Base-by-base conservation (phyloP, 305 asterid genomes). In the Solanum hybrid region DNA sequence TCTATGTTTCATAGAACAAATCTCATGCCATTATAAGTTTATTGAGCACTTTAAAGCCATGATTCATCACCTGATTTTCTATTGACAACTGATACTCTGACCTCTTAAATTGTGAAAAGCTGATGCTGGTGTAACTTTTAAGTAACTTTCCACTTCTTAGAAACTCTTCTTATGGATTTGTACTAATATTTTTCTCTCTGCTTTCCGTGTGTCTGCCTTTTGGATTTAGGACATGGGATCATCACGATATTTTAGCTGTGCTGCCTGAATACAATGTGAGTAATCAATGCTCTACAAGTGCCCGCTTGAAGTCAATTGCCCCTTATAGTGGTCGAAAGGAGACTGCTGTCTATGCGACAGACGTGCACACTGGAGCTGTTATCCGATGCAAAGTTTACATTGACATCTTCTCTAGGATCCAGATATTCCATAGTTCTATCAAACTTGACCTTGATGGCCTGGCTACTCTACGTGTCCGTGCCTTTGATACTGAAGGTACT, bases 381-480 rank as follows among this genome's bases (percentile, higher is more conserved):
- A 95, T 97, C 86, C 96, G 99, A 73, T 97, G 99, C 94, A 97
- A 96, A 93, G 98, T 97, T 79, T 97, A 94, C 89, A 93, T 97
- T 8, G 99, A 97, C 91, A 91, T 71, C 27, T 92, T 97, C 86
- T 93, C 95, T 60, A 96, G 97, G 92, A 93, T 96, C 91, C 96
- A 96, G 95, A 97, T 97, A 90, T 96, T 97, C 86, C 99, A 97
- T 90, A 96, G 91, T 90, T 97, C 99, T 2, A 84, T 97, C 84
- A 96, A 97, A 92, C 97, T 97, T 92, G 98, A 97, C 88, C 98
- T 97, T 82, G 99, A 96, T 90, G 99, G 99, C 72, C 96, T 97
- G 11, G 98, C 98, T 85, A 92, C 98, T 32, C 95, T 97, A 73
- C 95, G 95, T 12, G 96, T 93, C 56, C 98, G 98, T 73, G 99